Conservation (phyloP, 2,329 filamentous ascomycete species). For the Alternaria ventricosa region DNA sequence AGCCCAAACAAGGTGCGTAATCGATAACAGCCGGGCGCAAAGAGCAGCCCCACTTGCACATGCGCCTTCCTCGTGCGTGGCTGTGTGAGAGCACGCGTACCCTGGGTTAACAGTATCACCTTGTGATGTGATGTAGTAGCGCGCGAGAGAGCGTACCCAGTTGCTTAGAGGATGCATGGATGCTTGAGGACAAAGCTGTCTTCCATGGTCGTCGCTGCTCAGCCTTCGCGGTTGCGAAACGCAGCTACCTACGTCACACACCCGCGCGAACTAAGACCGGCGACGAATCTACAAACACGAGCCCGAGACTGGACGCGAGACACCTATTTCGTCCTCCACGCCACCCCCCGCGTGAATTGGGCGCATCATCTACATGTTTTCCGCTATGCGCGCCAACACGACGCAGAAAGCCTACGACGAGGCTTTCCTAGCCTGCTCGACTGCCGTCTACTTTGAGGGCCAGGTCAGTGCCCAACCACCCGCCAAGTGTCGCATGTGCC, state of each 20-base stretch:
- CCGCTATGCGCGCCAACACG: constrained; percentile 64
- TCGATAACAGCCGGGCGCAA: constrained; percentile 36
- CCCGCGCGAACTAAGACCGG: constrained; percentile 31
- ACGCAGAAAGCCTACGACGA: constrained; percentile 99
- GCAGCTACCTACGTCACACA: constrained; percentile 45
- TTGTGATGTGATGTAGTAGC: not conserved
- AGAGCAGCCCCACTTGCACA: constrained; percentile 28
- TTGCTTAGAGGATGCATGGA: constrained; percentile 5
- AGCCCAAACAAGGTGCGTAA: constrained; percentile 32
- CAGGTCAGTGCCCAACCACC: constrained; percentile 65
- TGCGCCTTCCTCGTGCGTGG: constrained; percentile 14
- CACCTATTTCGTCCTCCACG: constrained; percentile 48
- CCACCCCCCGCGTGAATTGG: constrained; percentile 39
- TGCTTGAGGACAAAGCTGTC: constrained; percentile 12
- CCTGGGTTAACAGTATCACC: not conserved
- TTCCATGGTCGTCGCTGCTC: constrained; percentile 22
- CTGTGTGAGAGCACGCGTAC: constrained; percentile 1
- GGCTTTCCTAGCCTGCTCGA: constrained; percentile 92
- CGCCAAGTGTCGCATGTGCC: not conserved
- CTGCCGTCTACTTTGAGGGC: constrained; percentile 93
- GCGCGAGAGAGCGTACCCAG: constrained; percentile 3
- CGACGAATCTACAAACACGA: constrained; percentile 27
- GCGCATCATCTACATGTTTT: constrained; percentile 11
- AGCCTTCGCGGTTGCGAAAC: constrained; percentile 20
- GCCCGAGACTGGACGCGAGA: constrained; percentile 14